Base-by-base conservation (phyloP, 1,139 yeast species). In the Lodderomyces orthopsilosis region DNA sequence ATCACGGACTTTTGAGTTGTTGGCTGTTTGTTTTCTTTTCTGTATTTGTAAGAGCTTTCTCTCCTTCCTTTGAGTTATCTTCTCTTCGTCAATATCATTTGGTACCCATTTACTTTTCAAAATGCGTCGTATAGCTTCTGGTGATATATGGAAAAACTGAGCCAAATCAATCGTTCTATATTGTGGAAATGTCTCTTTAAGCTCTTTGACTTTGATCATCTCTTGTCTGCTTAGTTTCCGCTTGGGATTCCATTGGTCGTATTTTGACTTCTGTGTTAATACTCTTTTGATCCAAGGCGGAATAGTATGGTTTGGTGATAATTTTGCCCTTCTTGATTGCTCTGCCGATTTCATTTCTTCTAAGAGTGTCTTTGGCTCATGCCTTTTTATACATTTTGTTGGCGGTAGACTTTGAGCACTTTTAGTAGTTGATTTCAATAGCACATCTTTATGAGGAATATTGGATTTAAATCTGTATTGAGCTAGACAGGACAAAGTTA, bases 81-180 rank as follows among this genome's bases (percentile, higher is more conserved):
- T 57, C 9, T 65, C 71, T 43, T 76, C 81, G 39, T 81, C 84
- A 4, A 68, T 71, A 2, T 68, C 75, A 2, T 62, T 63, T 1
- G 96, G 96, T 17, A 63, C 65, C 95, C 96, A 74, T 78, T 6
- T 95, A 82, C 46, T 44, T 56, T 78, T 82, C 48, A 91, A 61
- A 9, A 91, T 88, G 48, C 96, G 74, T 46, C 96, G 67, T 1
- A 90, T 77, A 0, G 94, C 88, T 52, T 90, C 95, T 0, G 95
- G 94, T 1, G 95, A 85, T 3, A 89, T 74, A 44, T 75, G 69
- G 61, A 85, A 90, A 56, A 77, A 75, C 30, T 74, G 68, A 0
- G 93, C 85, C 14, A 91, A 62, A 40, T 82, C 85, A 2, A 72
- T 66, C 1, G 84, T 75, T 8, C 75, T 76, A 45, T 87, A 52